Conservation (phyloP, 1,284 basidiomycete species). For the Pseudozyma hubeiensis region DNA sequence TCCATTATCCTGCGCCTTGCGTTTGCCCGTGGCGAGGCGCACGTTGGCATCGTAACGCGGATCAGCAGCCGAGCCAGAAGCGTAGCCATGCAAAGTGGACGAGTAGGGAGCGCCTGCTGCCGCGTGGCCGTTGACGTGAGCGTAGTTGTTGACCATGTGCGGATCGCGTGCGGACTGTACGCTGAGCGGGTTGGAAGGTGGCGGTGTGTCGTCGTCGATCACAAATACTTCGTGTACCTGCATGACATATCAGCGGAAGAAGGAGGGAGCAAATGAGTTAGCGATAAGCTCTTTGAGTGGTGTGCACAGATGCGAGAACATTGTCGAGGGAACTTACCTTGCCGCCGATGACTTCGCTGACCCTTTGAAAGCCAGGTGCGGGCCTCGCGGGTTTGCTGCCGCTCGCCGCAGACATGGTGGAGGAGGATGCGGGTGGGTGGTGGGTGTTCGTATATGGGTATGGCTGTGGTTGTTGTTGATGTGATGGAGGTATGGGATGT, state of each 20-base stretch:
- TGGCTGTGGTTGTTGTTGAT: conserved; percentile 20
- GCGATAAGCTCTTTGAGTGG: not conserved
- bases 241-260: not conserved
- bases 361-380: conserved; percentile 43
- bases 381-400: conserved; percentile 31
- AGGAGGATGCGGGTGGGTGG: conserved; percentile 6
- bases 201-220: conserved; percentile 55
- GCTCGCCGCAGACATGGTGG: conserved; percentile 36
- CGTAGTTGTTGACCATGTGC: conserved; percentile 45
- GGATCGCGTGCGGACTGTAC: conserved; percentile 44
- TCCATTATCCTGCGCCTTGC: conserved; percentile 41
- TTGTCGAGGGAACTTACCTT: conserved; percentile 41
- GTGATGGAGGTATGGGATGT: conserved; percentile 30
- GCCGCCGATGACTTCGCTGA: conserved; percentile 58
- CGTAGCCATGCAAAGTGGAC: conserved; percentile 24
- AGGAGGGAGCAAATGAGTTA: conserved; percentile 1
- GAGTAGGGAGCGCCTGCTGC: conserved; percentile 24
- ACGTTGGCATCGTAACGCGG: conserved; percentile 29
- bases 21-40: conserved; percentile 43
- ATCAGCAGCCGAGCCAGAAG: conserved; percentile 16
- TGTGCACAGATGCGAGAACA: too few relatives aligned
- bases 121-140: conserved; percentile 33
- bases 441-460: conserved; percentile 13
- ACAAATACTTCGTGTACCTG: conserved; percentile 60
- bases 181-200: conserved; percentile 49